Evolutionary conservation across 306 rosid species (phyloP), one percentile per base, ranked within the genome.

Genomic region (Vachellia collinsii): DNA sequence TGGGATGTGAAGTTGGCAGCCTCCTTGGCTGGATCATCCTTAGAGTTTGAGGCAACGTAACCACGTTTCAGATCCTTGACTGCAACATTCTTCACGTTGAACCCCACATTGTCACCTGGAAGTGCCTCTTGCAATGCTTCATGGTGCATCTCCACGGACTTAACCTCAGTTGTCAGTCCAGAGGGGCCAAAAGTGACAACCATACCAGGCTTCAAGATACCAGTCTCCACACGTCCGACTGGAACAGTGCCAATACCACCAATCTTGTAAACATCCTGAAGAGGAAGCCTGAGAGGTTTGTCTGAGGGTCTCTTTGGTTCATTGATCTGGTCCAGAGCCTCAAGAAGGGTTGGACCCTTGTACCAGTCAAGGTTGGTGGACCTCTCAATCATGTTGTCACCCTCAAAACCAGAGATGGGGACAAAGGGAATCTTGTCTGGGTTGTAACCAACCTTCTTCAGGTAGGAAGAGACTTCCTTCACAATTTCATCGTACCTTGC

Each of bases 351-450:
- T 72, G 88, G 88, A 20, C 88, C 88, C 88, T 85, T 85, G 82
- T 85, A 85, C 88, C 88, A 81, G 80, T 85, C 88, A 85, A 85
- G 88, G 85, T 85, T 84, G 82, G 87, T 84, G 63, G 87, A 84
- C 85, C 87, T 84, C 77, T 84, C 87, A 43, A 43, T 43, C 47
- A 43, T 43, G 12, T 43, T 43, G 12, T 43, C 47, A 43, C 47
- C 47, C 47, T 43, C 13, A 43, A 43, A 43, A 43, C 47, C 47
- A 7, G 47, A 43, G 47, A 43, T 43, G 47, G 47, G 47, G 2
- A 43, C 47, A 43, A 43, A 43, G 12, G 47, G 47, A 43, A 43
- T 43, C 12, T 43, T 43, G 11, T 43, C 47, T 43, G 47, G 47
- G 47, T 43, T 43, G 11, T 43, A 43, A 43, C 47, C 47, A 43